A percentile compares a stretch with the other conserved stretches of the same genome.
Evolutionary conservation across 73 alveolate genomes (phyloP).

Genomic region (Paramecium biaurelia): DNA sequence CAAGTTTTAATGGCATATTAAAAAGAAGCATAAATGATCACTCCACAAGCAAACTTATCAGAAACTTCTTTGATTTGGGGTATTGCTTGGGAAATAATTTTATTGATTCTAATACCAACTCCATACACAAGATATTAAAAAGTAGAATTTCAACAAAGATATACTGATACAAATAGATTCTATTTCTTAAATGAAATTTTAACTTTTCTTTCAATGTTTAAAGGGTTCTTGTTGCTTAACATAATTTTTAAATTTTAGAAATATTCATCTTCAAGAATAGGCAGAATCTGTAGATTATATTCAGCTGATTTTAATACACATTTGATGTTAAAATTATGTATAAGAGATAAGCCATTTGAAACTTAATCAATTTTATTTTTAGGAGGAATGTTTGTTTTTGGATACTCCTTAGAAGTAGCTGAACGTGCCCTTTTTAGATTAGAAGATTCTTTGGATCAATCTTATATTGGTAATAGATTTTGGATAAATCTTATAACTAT

Average conservation of each 20-base stretch:
- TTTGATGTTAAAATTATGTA: background rate
- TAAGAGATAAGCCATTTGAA: background rate
- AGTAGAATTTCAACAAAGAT: background rate
- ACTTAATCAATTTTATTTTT: background rate
- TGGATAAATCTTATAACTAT: conserved; percentile 7
- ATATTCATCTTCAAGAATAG: background rate
- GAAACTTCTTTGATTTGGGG: background rate
- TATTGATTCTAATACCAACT: background rate
- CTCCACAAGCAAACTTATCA: background rate
- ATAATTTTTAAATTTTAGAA: background rate
- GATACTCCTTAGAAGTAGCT: conserved; percentile 7
- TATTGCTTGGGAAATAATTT: background rate
- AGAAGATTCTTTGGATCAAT: background rate
- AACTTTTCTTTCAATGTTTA: background rate
- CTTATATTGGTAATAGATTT: background rate
- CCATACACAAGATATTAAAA: background rate
- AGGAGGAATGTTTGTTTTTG: conserved; percentile 15
- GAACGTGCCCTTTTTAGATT: conserved; percentile 9
- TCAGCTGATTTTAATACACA: conserved; percentile 18
- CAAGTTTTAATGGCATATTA: background rate
- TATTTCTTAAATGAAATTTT: background rate
- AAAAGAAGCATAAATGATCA: conserved; percentile 4
- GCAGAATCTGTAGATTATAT: conserved; percentile 36
- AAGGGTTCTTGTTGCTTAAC: background rate
- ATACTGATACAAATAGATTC: background rate